phyloP scores from a whole-genome alignment of 108 stramenopile genomes.

The Cyclotella cryptica region DNA sequence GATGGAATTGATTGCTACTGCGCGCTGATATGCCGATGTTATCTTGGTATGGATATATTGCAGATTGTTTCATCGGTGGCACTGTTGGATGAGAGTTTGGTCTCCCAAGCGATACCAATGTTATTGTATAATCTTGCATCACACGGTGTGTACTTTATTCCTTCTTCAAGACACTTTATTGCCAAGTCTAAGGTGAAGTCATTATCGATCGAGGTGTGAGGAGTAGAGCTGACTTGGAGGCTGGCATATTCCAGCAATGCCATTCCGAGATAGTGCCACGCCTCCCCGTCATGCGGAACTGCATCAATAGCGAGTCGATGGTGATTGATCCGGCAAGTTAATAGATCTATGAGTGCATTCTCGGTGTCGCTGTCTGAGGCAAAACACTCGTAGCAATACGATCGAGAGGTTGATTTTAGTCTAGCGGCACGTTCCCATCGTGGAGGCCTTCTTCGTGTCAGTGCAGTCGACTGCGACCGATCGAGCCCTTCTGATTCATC shows the following conservation, averaged over 20 bases:
- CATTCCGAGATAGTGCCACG: constrained; percentile 71
- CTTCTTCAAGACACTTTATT: constrained; percentile 49
- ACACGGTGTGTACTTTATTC: constrained; percentile 51
- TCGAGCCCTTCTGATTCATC: background rate
- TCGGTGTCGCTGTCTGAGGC: background rate
- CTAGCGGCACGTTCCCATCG: constrained; percentile 43
- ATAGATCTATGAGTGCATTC: constrained; percentile 15
- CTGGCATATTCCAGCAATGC: constrained; percentile 54
- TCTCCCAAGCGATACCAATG: constrained; percentile 56
- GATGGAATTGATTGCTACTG: constrained; percentile 25
- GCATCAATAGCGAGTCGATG: constrained; percentile 59
- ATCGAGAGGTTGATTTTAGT: constrained; percentile 39
- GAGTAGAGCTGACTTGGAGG: background rate
- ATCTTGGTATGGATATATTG: constrained; percentile 22
- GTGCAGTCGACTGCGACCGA: background rate
- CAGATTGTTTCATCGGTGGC: background rate
- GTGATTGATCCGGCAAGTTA: constrained; percentile 57
- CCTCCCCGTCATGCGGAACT: constrained; percentile 67
- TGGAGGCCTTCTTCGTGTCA: constrained; percentile 15
- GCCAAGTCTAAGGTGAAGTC: constrained; percentile 30
- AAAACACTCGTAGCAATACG: constrained; percentile 25
- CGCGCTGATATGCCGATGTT: constrained; percentile 30
- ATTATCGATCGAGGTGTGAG: background rate
- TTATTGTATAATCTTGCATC: constrained; percentile 75
- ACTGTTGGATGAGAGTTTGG: constrained; percentile 10